Percentiles rank a stretch among this genome's conserved stretches.
Evolutionary conservation across 352 stramenopile genomes (phyloP).

Genomic region (Phytophthora kernoviae): DNA sequence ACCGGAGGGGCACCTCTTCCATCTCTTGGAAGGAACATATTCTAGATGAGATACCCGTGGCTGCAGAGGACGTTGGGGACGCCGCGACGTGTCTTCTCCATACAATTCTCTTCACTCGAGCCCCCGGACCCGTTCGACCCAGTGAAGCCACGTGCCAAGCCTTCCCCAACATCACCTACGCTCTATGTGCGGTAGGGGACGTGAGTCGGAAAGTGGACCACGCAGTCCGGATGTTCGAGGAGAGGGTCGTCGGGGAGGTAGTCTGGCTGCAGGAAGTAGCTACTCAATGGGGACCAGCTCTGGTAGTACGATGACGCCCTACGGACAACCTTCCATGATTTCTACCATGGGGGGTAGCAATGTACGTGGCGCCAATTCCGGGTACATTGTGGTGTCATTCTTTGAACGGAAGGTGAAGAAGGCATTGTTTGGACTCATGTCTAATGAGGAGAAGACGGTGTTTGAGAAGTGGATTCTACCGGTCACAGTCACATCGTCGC

Average conservation of each 20-base stretch:
- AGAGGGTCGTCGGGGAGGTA: constrained; percentile 33
- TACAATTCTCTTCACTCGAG: constrained; percentile 82
- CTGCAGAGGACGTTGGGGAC: constrained; percentile 61
- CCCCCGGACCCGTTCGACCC: constrained; percentile 70
- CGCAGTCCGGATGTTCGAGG: constrained; percentile 66
- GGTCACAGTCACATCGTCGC: constrained; percentile 56
- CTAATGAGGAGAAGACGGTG: constrained; percentile 85
- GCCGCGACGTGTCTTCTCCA: constrained; percentile 74
- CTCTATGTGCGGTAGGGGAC: constrained; percentile 76
- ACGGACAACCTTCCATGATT: constrained; percentile 24
- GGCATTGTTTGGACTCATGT: constrained; percentile 83
- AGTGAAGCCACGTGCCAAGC: constrained; percentile 77
- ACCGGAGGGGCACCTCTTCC: constrained; percentile 1
- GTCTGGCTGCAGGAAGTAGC: constrained; percentile 17
- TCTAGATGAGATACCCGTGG: constrained; percentile 68
- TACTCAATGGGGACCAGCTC: constrained; percentile 24
- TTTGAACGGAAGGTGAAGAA: constrained; percentile 87
- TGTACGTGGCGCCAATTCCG: constrained; percentile 34
- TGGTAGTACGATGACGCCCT: constrained; percentile 28
- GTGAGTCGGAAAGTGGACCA: constrained; percentile 82
- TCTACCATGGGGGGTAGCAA: constrained; percentile 18
- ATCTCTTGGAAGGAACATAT: constrained; percentile 62
- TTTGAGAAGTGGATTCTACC: constrained; percentile 87
- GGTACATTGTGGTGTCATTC: constrained; percentile 73
- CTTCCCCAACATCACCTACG: constrained; percentile 81